Conservation (phyloP, 148 eudicot species). For the Amaranthus cruentus region DNA sequence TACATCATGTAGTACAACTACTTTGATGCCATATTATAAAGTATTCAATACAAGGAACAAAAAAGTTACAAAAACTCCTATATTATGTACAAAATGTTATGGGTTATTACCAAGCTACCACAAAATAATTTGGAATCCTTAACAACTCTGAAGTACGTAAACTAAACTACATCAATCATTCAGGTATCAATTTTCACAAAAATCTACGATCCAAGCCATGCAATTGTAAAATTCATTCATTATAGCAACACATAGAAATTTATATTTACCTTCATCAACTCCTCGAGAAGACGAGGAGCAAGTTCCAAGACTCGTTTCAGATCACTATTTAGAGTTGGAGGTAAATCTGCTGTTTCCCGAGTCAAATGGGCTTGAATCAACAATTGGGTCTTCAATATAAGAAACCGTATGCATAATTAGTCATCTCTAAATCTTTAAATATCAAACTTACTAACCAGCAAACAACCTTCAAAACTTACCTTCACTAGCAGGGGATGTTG, state of each 20-base stretch:
- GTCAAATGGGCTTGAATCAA: constrained; percentile 84
- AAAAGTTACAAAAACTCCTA: background rate
- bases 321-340: constrained; percentile 66
- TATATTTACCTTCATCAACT: constrained; percentile 63
- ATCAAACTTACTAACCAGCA: background rate
- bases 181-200: constrained; percentile 7
- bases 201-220: background rate
- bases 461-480: constrained; percentile 35
- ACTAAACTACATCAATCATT: background rate
- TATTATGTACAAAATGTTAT: background rate
- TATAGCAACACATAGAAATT: background rate
- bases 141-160: background rate
- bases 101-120: background rate
- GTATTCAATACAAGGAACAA: background rate
- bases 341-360: constrained; percentile 53
- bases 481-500: constrained; percentile 93
- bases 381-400: constrained; percentile 64
- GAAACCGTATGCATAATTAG: constrained; percentile 2
- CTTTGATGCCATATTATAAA: background rate
- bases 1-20: too few species aligned
- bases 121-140: background rate
- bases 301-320: constrained; percentile 66
- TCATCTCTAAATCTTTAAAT: background rate
- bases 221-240: background rate
- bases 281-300: constrained; percentile 87